These are phyloP conservation scores for Plasmodium cynomolgi DNA, from an alignment of 169 alveolate genomes.

Conservation along the genomic window DNA sequence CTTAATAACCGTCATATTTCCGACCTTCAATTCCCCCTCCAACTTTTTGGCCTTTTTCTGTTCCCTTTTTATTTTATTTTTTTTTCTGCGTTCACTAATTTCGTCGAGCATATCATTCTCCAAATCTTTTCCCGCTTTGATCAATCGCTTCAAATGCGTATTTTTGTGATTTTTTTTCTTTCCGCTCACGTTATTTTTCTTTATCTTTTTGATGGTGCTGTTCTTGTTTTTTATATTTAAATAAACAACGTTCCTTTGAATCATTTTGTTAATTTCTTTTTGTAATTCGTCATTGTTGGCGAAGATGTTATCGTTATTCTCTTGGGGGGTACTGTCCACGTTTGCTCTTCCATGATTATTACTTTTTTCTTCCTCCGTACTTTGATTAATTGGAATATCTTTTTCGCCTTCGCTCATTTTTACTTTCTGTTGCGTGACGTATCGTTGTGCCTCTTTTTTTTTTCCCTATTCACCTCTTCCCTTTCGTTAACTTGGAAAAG, in stretches of 20 bases:
- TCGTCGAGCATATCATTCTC: constrained; percentile 68
- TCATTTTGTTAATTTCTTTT: constrained; percentile 62
- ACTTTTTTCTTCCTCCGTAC: not conserved
- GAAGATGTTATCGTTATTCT: not conserved
- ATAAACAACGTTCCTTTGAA: constrained; percentile 41
- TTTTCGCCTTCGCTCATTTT: not conserved
- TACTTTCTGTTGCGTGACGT: not conserved
- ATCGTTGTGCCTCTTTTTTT: not conserved
- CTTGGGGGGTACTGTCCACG: not conserved
- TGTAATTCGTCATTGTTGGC: constrained; percentile 26
- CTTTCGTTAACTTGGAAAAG: not conserved
- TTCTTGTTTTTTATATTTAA: constrained; percentile 9
- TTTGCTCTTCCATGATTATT: not conserved
- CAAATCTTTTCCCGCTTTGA: constrained; percentile 40
- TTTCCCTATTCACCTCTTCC: not conserved
- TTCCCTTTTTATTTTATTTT: constrained; percentile 67
- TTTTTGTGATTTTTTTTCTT: constrained; percentile 18
- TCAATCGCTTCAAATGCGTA: constrained; percentile 9
- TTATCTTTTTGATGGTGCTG: not conserved
- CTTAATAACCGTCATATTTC: constrained; percentile 75
- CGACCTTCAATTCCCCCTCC: constrained; percentile 73
- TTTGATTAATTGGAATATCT: not conserved
- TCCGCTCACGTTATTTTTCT: constrained; percentile 6
- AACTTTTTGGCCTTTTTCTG: constrained; percentile 55
- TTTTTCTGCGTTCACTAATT: constrained; percentile 74